Base-by-base conservation (phyloP, 768 basidiomycete species). In the Cyclocybe aegerita region DNA sequence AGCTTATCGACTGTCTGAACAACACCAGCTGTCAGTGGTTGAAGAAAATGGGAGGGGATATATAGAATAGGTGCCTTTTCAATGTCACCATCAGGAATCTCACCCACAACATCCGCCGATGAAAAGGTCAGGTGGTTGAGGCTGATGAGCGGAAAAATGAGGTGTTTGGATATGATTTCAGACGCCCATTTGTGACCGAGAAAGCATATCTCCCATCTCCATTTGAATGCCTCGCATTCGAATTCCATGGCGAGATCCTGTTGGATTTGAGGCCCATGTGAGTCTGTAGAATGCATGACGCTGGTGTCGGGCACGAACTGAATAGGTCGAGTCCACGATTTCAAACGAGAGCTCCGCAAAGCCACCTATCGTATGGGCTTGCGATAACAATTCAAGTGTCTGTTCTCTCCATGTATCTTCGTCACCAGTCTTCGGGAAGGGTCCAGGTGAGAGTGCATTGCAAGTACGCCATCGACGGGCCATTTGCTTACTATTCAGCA, bases 161-260 rank as follows among this genome's bases (percentile, higher is more conserved):
- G 80, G 58, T 92, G 90, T 55, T 77, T 85, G 53, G 90, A 91
- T 45, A 92, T 74, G 48, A 90, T 71, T 44, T 88, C 85, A 51
- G 90, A 81, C 33, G 88, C 86, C 31, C 67, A 58, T 64, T 75
- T 84, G 63, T 82, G 72, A 7, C 88, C 86, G 34, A 87, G 62
- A 55, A 76, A 79, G 64, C 76, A 79, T 11, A 83, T 78, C 65
- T 91, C 87, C 90, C 90, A 92, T 70, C 79, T 75, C 88, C 88
- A 92, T 71, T 80, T 83, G 67, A 88, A 86, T 7, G 68, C 63
- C 16, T 77, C 76, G 52, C 74, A 79, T 58, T 80, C 79, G 32
- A 90, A 56, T 57, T 79, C 75, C 50, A 89, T 75, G 4, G 86
- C 78, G 17, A 87, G 60, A 63, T 92, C 89, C 89, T 92, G 39